phyloP scores from a whole-genome alignment of 2,329 filamentous ascomycete genomes.

The Waltergamsia citrina region DNA sequence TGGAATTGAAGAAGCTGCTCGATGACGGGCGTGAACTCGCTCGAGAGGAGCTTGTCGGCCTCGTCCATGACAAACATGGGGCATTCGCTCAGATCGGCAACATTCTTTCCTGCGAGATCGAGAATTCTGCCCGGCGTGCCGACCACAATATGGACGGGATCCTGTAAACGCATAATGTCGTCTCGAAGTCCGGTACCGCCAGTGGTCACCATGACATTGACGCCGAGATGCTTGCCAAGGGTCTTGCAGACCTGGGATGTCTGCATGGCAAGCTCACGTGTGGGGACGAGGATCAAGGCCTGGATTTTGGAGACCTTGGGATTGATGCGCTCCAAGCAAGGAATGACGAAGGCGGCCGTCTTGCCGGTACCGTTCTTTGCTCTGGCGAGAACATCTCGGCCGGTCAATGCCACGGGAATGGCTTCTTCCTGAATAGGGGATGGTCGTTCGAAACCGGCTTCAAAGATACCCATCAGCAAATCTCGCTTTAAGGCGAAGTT shows the following conservation, averaged over 20 bases:
- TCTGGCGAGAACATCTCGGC: slow-evolving; percentile 87
- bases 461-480: slow-evolving; percentile 97
- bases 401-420: slow-evolving; percentile 91
- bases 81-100: slow-evolving; percentile 92
- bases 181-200: slow-evolving; percentile 92
- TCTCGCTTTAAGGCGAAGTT: slow-evolving; percentile 93
- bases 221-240: slow-evolving; percentile 88
- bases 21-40: slow-evolving; percentile 95
- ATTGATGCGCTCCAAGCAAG: slow-evolving; percentile 90
- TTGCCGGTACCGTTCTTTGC: slow-evolving; percentile 99
- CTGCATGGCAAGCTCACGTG: slow-evolving; percentile 92
- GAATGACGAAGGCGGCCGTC: slow-evolving; percentile 96
- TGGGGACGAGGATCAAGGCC: slow-evolving; percentile 91
- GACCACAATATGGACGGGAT: slow-evolving; percentile 94
- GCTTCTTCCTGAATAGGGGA: slow-evolving; percentile 99
- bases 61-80: slow-evolving; percentile 99
- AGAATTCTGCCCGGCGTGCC: slow-evolving; percentile 94
- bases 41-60: slow-evolving; percentile 92
- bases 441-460: slow-evolving; percentile 96
- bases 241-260: slow-evolving; percentile 99
- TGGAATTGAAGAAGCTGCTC: slow-evolving; percentile 93
- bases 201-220: slow-evolving; percentile 99
- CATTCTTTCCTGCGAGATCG: slow-evolving; percentile 90
- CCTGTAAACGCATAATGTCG: slow-evolving; percentile 90
- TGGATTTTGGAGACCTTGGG: slow-evolving; percentile 95